phyloP scores from a whole-genome alignment of 2,329 filamentous ascomycete genomes.

The Mycogone perniciosa region DNA sequence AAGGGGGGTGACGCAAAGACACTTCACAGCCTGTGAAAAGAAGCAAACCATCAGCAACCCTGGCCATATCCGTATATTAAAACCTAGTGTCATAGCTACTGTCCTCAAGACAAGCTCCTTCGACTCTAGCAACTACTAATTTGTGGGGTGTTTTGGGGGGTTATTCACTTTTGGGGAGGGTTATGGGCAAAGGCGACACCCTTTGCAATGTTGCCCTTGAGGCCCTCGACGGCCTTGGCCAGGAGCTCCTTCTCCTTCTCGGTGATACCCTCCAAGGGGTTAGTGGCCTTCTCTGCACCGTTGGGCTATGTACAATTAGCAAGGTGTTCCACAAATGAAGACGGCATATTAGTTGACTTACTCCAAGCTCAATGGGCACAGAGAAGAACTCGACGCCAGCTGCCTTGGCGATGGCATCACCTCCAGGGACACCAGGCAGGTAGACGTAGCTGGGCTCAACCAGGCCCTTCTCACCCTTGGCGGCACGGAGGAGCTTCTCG shows the following conservation, averaged over 20 bases:
- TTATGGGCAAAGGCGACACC: constrained; percentile 84
- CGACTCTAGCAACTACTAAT: constrained; percentile 23
- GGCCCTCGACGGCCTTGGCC: constrained; percentile 64
- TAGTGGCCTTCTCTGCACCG: constrained; percentile 78
- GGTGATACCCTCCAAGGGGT: constrained; percentile 70
- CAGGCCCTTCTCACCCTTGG: constrained; percentile 84
- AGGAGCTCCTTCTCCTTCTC: constrained; percentile 87
- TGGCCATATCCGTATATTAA: constrained; percentile 28
- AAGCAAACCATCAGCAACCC: constrained; percentile 31
- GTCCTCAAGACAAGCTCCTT: constrained; percentile 22
- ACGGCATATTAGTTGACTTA: constrained; percentile 45
- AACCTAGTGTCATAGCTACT: constrained; percentile 30
- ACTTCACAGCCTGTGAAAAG: constrained; percentile 32
- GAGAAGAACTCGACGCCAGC: constrained; percentile 92
- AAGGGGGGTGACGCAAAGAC: constrained; percentile 11
- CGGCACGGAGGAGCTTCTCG: constrained; percentile 85
- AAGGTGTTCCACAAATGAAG: constrained; percentile 12
- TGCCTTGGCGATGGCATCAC: constrained; percentile 76
- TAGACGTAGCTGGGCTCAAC: constrained; percentile 95
- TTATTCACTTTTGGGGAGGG: constrained; percentile 76
- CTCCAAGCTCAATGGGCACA: constrained; percentile 88
- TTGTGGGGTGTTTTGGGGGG: constrained; percentile 20
- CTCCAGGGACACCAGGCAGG: constrained; percentile 81
- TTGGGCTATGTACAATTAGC: constrained; percentile 52
- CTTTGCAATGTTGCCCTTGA: constrained; percentile 92